Percentiles rank a stretch among this genome's conserved stretches.
Evolutionary conservation across 2,329 filamentous ascomycete genomes (phyloP).

Genomic region (Magnaporthiopsis poae): DNA sequence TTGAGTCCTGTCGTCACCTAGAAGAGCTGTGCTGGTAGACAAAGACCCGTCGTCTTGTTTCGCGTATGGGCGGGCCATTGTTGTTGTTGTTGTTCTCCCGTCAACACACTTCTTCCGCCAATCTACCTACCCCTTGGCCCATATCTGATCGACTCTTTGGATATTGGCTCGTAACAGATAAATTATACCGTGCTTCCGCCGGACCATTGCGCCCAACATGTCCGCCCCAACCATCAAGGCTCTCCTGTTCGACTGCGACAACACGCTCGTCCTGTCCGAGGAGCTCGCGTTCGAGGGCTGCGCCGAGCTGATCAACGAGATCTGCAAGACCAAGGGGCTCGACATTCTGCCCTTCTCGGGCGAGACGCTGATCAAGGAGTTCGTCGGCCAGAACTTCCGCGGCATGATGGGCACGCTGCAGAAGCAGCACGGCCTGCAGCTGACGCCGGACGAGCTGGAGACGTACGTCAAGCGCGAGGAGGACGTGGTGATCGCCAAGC

Average conservation of each 20-base stretch:
- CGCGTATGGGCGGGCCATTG: too few relatives aligned
- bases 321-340: conserved; percentile 57
- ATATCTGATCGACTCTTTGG: neutral
- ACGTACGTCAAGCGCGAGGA: conserved; percentile 68
- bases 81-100: too few relatives aligned
- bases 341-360: conserved; percentile 60
- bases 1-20: neutral
- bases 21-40: neutral
- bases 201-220: neutral
- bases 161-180: neutral
- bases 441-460: conserved; percentile 60
- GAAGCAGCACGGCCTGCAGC: conserved; percentile 62
- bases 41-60: neutral
- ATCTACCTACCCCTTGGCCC: neutral
- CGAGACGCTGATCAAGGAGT: conserved; percentile 69
- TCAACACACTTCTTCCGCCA: too few relatives aligned
- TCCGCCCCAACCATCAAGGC: conserved; percentile 47
- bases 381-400: conserved; percentile 89
- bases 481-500: conserved; percentile 72
- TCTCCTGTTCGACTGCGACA: conserved; percentile 72
- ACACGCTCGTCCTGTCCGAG: conserved; percentile 88
- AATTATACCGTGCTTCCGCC: neutral
- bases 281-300: conserved; percentile 85
- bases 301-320: conserved; percentile 78
- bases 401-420: conserved; percentile 76